Conservation (phyloP, 306 rosid genomes). For the Prunus armeniaca region DNA sequence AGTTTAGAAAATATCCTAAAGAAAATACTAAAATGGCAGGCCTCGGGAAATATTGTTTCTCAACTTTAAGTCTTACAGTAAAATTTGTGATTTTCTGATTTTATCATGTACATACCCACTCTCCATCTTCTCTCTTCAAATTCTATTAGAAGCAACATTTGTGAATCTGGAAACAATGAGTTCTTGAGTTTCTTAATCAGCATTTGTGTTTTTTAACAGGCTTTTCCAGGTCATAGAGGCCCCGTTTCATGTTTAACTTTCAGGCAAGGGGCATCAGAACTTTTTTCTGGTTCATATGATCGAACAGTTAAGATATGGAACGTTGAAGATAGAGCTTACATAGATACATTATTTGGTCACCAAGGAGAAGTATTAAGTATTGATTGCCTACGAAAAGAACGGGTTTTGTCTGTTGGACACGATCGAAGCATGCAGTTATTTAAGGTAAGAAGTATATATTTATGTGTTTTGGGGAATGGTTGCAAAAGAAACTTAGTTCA, state of each 20-base stretch:
- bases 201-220: conserved; percentile 47
- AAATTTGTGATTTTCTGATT: background rate
- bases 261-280: conserved; percentile 90
- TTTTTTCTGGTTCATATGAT: conserved; percentile 94
- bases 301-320: conserved; percentile 95
- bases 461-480: background rate
- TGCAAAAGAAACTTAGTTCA: background rate
- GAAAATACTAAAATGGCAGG: background rate
- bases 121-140: background rate
- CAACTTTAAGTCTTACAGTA: background rate
- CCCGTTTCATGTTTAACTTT: conserved; percentile 81
- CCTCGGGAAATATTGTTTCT: background rate
- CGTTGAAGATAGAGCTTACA: conserved; percentile 88
- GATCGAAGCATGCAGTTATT: conserved; percentile 88
- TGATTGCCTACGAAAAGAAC: conserved; percentile 87
- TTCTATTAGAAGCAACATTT: background rate
- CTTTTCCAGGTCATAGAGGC: conserved; percentile 90
- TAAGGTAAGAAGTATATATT: conserved; percentile 50
- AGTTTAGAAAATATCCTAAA: background rate
- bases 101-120: background rate
- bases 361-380: conserved; percentile 75
- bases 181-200: conserved; percentile 11
- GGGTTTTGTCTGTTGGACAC: conserved; percentile 79
- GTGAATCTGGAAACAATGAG: background rate
- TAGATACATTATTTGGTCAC: conserved; percentile 86